A percentile compares a stretch with the other conserved stretches of the same genome.
Evolutionary conservation across 352 stramenopile genomes (phyloP).

Genomic region (Globisporangium apiculatum): DNA sequence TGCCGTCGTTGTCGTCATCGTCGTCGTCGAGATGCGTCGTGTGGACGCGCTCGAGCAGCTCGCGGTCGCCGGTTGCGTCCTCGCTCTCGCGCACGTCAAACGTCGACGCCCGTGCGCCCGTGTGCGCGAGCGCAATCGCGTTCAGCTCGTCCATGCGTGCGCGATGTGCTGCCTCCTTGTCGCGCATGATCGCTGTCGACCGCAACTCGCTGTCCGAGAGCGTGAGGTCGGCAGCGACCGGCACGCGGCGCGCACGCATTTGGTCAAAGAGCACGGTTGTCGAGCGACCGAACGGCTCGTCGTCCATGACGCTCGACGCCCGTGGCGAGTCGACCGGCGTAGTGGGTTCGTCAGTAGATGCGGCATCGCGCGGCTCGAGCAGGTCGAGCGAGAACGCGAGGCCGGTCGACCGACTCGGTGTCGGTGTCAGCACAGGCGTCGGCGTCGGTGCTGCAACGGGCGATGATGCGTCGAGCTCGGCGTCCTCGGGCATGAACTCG

Average conservation of each 20-base stretch:
- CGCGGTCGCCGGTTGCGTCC: background rate
- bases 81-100: conserved; percentile 5
- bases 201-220: conserved; percentile 12
- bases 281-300: conserved; percentile 40
- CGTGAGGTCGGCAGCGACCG: background rate
- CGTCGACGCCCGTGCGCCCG: conserved; percentile 36
- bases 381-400: conserved; percentile 14
- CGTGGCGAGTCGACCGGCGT: conserved; percentile 12
- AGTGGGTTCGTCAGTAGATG: background rate
- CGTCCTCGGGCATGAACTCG: conserved; percentile 10
- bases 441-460: background rate
- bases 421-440: background rate
- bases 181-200: conserved; percentile 28
- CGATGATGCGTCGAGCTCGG: background rate
- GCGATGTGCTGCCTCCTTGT: conserved; percentile 37
- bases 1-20: too few relatives aligned
- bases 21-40: conserved; percentile 14
- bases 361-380: conserved; percentile 7
- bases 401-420: conserved; percentile 1
- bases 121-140: conserved; percentile 36
- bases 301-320: conserved; percentile 25
- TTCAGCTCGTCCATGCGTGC: conserved; percentile 55
- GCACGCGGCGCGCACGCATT: conserved; percentile 30
- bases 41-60: conserved; percentile 8
- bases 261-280: conserved; percentile 41